Evolutionary conservation across 169 alveolate species (phyloP).

Genomic region (Cystoisospora suis): DNA sequence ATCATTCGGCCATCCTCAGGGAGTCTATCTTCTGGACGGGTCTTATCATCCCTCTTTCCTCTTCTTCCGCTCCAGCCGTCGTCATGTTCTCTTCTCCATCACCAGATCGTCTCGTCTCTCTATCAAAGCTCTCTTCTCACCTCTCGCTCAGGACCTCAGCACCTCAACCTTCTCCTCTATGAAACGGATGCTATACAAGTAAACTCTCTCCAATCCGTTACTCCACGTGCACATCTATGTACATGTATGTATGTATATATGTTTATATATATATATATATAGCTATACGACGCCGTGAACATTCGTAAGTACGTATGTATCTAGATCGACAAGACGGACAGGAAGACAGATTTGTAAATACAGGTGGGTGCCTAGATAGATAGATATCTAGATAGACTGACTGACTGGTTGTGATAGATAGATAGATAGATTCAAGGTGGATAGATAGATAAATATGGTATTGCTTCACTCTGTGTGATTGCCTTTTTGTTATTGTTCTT

Average conservation of each 20-base stretch:
- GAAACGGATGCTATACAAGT: slow-evolving; percentile 2
- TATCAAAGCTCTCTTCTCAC: background rate
- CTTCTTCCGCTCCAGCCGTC: slow-evolving; percentile 13
- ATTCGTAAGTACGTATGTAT: background rate
- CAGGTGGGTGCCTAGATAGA: background rate
- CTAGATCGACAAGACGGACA: background rate
- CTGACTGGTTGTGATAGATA: no score
- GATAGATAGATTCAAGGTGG: no score
- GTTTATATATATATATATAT: slow-evolving; percentile 1
- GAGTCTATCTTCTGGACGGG: no score
- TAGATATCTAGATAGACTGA: background rate
- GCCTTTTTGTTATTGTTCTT: no score
- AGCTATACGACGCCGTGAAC: background rate
- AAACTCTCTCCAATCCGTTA: background rate
- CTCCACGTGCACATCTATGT: background rate
- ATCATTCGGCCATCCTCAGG: no score
- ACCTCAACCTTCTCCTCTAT: background rate
- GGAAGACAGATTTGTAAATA: background rate
- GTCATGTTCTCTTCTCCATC: slow-evolving; percentile 15
- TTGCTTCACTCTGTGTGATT: no score
- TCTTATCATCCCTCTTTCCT: background rate
- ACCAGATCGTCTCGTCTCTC: background rate
- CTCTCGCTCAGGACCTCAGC: background rate
- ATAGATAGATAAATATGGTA: no score
- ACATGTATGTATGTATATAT: background rate